Conservation (phyloP, 2,329 filamentous ascomycete species). For the Didymella sp. region DNA sequence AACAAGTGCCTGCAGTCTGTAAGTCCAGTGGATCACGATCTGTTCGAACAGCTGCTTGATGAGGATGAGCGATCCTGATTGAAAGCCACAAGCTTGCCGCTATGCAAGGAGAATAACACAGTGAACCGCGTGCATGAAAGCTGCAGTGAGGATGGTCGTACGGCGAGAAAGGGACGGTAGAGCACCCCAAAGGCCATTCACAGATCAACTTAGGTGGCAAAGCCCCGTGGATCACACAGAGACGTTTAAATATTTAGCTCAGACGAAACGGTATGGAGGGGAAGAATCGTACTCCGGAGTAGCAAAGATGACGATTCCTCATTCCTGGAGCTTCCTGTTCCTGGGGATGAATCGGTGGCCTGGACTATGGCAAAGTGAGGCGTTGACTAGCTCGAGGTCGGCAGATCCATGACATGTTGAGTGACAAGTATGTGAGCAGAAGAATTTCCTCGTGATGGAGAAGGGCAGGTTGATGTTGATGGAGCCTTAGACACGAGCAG, state of each 20-base stretch:
- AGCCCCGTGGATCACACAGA: not conserved
- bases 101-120: not conserved
- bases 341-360: not conserved
- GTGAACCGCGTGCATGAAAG: not conserved
- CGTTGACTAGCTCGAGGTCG: not conserved
- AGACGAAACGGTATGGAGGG: not conserved
- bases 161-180: not conserved
- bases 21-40: not conserved
- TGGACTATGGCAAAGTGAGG: not conserved
- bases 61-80: not conserved
- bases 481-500: not conserved
- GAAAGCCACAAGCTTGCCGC: not conserved
- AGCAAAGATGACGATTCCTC: not conserved
- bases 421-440: not conserved
- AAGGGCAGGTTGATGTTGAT: not conserved
- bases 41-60: not conserved
- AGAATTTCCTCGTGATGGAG: not conserved
- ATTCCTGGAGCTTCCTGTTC: not conserved
- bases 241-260: not conserved
- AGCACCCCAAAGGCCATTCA: not conserved
- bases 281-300: not conserved
- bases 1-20: not conserved
- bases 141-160: constrained; percentile 1
- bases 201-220: not conserved
- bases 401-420: not conserved